These are phyloP conservation scores for Exophiala sp. DNA, from an alignment of 2,329 filamentous ascomycete species.

Conservation along the genomic window DNA sequence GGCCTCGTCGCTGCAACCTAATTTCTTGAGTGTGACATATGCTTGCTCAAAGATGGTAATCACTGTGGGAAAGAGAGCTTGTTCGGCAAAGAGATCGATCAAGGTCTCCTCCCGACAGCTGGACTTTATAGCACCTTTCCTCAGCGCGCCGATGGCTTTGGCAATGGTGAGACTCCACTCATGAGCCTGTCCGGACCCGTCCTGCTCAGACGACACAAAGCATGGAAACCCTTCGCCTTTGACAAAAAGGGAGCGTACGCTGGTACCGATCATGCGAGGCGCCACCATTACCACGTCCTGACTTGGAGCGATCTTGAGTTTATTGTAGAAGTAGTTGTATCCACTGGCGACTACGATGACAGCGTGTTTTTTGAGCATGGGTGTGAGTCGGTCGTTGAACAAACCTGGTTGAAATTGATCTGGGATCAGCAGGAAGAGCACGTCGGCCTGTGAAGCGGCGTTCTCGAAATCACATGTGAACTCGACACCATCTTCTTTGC, in stretches of 20 bases:
- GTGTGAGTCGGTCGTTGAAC: conserved; percentile 20
- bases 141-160: conserved; percentile 22
- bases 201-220: not conserved
- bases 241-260: not conserved
- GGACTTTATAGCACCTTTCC: conserved; percentile 23
- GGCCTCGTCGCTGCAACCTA: conserved; percentile 26
- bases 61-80: conserved; percentile 26
- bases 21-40: conserved; percentile 24
- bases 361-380: conserved; percentile 15
- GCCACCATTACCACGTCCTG: conserved; percentile 22
- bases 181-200: conserved; percentile 22
- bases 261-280: conserved; percentile 22
- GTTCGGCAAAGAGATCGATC: conserved; percentile 29
- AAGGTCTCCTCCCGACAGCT: conserved; percentile 26
- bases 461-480: not conserved
- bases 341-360: conserved; percentile 20
- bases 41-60: conserved; percentile 27
- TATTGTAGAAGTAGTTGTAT: conserved; percentile 24
- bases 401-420: conserved; percentile 22
- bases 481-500: not conserved
- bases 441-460: conserved; percentile 5
- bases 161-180: conserved; percentile 22
- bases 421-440: conserved; percentile 24
- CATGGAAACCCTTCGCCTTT: not conserved
- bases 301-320: conserved; percentile 12